phyloP scores from a whole-genome alignment of 768 basidiomycete genomes.

The Hericium erinaceus region DNA sequence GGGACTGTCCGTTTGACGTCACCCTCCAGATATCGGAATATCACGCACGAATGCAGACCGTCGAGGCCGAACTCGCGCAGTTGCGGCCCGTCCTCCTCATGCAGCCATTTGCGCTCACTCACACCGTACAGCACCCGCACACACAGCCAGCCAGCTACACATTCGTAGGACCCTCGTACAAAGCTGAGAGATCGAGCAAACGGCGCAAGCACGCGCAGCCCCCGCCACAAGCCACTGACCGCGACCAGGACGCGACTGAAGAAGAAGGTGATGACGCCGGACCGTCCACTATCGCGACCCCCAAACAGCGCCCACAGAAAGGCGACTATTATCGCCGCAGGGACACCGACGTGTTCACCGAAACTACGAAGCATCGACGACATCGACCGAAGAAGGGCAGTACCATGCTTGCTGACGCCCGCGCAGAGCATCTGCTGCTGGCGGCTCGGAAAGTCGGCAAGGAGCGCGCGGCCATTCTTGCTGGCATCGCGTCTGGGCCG shows the following conservation, averaged over 20 bases:
- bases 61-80: constrained; percentile 57
- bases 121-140: constrained; percentile 16
- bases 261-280: constrained; percentile 16
- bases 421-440: constrained; percentile 59
- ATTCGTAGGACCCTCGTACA: not conserved
- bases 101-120: constrained; percentile 34
- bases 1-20: not conserved
- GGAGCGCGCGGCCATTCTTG: constrained; percentile 43
- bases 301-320: constrained; percentile 8
- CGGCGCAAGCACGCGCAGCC: constrained; percentile 15
- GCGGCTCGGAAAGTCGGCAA: constrained; percentile 65
- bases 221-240: constrained; percentile 16
- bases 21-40: constrained; percentile 45
- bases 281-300: constrained; percentile 20
- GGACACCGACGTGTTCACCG: constrained; percentile 8
- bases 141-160: constrained; percentile 13
- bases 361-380: constrained; percentile 16
- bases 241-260: constrained; percentile 14
- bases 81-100: constrained; percentile 63
- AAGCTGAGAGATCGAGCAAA: constrained; percentile 4
- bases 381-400: constrained; percentile 17
- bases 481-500: constrained; percentile 34
- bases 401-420: constrained; percentile 50
- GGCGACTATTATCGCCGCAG: constrained; percentile 15
- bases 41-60: constrained; percentile 38